Evolutionary conservation across 352 stramenopile species (phyloP).

Genomic region (Blastocystis hominis): DNA sequence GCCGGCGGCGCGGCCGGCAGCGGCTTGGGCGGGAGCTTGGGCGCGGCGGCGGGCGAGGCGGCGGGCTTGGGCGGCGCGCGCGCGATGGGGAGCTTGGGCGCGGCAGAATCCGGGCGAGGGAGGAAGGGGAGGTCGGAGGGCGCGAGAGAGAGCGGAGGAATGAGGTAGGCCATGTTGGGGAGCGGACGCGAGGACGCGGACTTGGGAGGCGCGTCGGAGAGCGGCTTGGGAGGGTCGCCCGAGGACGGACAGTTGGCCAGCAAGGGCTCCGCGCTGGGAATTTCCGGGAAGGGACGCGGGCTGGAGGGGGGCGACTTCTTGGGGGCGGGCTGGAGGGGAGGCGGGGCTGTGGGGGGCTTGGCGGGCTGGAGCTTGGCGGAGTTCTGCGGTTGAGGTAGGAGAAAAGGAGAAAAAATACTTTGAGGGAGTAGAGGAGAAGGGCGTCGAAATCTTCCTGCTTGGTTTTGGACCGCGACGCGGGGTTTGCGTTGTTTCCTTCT

Average conservation of each 20-base stretch:
- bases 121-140: neutral
- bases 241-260: neutral
- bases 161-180: slow-evolving; percentile 35
- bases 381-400: neutral
- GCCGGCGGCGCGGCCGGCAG: neutral
- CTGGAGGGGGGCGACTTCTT: too few relatives aligned
- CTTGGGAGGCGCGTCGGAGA: neutral
- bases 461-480: neutral
- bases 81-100: neutral
- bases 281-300: neutral
- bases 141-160: neutral
- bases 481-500: neutral
- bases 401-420: neutral
- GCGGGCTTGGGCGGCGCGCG: neutral
- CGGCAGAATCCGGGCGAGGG: neutral
- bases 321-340: neutral
- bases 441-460: neutral
- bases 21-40: neutral
- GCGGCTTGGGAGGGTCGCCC: neutral
- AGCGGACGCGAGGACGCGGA: neutral
- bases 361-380: neutral
- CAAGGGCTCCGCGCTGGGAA: neutral
- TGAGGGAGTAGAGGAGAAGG: neutral
- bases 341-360: neutral
- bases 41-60: neutral